A percentile compares a stretch with the other conserved stretches of the same genome.
phyloP scores from a whole-genome alignment of 805 yeast species.

The Pichia membranifaciens region DNA sequence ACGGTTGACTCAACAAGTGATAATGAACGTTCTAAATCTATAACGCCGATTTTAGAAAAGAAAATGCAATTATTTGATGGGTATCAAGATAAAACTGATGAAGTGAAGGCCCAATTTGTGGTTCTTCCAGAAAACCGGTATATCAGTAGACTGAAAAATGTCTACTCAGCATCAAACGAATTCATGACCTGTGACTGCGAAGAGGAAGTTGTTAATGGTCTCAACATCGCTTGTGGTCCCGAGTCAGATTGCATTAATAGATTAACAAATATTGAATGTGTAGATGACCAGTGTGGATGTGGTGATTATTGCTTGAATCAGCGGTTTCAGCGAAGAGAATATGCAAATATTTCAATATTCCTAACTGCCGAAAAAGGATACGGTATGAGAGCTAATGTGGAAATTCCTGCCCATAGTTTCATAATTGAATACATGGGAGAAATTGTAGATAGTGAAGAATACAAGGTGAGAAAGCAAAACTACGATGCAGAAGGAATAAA shows the following conservation, averaged over 20 bases:
- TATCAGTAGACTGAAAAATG: constrained; percentile 54
- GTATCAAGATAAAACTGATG: constrained; percentile 55
- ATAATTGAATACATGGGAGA: constrained; percentile 93
- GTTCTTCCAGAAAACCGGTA: constrained; percentile 58
- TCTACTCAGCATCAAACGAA: constrained; percentile 61
- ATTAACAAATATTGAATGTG: constrained; percentile 88
- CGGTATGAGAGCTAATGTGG: constrained; percentile 70
- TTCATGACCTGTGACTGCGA: constrained; percentile 87
- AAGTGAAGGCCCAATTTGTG: constrained; percentile 57
- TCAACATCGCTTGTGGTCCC: constrained; percentile 70
- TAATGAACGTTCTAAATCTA: constrained; percentile 13
- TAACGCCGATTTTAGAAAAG: constrained; percentile 14
- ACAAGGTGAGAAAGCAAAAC: constrained; percentile 63
- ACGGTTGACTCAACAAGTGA: background rate
- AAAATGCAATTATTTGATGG: constrained; percentile 29
- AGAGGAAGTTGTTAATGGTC: constrained; percentile 38
- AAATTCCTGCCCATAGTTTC: constrained; percentile 58
- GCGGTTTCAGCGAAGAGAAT: constrained; percentile 72
- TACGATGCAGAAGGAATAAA: constrained; percentile 65
- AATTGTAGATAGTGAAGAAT: constrained; percentile 76
- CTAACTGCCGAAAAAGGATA: constrained; percentile 81
- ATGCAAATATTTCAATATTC: constrained; percentile 75
- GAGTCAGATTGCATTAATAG: constrained; percentile 89
- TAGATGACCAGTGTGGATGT: constrained; percentile 62
- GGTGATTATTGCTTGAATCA: constrained; percentile 81